Percentiles rank a stretch among this genome's conserved stretches.
Evolutionary conservation across 2,329 filamentous ascomycete species (phyloP).

Genomic region (Taxawa tesnikishii): DNA sequence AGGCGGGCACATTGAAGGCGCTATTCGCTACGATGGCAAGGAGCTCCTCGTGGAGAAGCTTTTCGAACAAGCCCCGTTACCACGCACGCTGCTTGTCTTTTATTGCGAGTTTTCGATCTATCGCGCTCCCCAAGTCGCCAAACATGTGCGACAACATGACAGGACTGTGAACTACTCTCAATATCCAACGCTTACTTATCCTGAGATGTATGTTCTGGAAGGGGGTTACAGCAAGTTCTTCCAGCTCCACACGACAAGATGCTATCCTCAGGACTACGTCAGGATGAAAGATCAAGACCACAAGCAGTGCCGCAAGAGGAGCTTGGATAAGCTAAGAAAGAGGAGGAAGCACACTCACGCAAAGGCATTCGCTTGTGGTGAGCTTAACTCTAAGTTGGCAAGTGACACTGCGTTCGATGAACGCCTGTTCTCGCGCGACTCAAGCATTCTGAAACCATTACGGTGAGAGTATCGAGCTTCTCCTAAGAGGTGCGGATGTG

Average conservation of each 20-base stretch:
- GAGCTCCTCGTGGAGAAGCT: slow-evolving; percentile 70
- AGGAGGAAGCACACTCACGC: slow-evolving; percentile 60
- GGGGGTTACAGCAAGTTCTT: slow-evolving; percentile 96
- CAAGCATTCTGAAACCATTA: no score
- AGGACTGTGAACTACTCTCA: slow-evolving; percentile 71
- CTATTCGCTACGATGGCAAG: slow-evolving; percentile 95
- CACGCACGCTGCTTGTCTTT: slow-evolving; percentile 73
- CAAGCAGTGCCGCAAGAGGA: slow-evolving; percentile 83
- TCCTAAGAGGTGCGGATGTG: no score
- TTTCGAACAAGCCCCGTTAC: slow-evolving; percentile 50
- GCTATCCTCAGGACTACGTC: slow-evolving; percentile 90
- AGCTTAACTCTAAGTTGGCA: no score
- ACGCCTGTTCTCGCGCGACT: no score
- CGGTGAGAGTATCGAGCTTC: no score
- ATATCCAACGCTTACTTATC: slow-evolving; percentile 85
- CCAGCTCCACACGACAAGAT: slow-evolving; percentile 61
- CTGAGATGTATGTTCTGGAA: slow-evolving; percentile 92
- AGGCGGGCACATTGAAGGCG: slow-evolving; percentile 85
- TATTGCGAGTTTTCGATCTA: slow-evolving; percentile 99
- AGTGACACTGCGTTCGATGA: no score
- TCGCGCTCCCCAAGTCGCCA: slow-evolving; percentile 90
- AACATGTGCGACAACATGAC: slow-evolving; percentile 81
- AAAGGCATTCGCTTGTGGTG: slow-evolving; percentile 89
- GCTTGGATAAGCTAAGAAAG: slow-evolving; percentile 85
- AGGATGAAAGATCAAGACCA: slow-evolving; percentile 93